phyloP scores from a whole-genome alignment of 768 basidiomycete genomes.

The Tylopilus felleus region DNA sequence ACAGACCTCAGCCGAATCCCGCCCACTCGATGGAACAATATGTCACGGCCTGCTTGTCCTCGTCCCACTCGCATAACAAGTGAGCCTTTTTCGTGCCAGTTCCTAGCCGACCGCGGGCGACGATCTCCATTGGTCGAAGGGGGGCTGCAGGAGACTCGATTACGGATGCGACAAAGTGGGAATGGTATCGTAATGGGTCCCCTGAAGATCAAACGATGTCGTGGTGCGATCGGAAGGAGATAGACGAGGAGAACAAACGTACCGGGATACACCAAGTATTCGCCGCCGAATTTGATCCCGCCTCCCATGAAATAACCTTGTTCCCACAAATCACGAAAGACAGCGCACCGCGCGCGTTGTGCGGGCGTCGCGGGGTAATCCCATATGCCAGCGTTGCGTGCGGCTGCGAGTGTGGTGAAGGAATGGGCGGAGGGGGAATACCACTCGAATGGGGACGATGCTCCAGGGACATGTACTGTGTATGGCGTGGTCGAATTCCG shows the following conservation, averaged over 20 bases:
- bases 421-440: conserved; percentile 46
- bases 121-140: conserved; percentile 87
- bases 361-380: conserved; percentile 59
- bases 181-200: conserved; percentile 94
- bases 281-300: conserved; percentile 93
- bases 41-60: conserved; percentile 57
- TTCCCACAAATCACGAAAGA: conserved; percentile 79
- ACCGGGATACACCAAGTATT: conserved; percentile 97
- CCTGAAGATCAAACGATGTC: conserved; percentile 43
- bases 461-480: conserved; percentile 63
- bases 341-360: conserved; percentile 73
- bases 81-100: conserved; percentile 98
- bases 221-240: no score
- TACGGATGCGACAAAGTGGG: conserved; percentile 89
- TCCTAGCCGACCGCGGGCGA: conserved; percentile 92
- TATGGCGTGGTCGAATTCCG: conserved; percentile 31
- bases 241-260: conserved; percentile 20
- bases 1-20: conserved; percentile 61
- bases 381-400: conserved; percentile 72
- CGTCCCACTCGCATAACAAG: conserved; percentile 86
- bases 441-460: conserved; percentile 67
- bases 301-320: conserved; percentile 85
- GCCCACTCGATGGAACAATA: conserved; percentile 90
- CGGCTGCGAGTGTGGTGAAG: conserved; percentile 56
- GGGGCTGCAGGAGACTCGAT: conserved; percentile 55